Evolutionary conservation across 2,329 filamentous ascomycete genomes (phyloP).

Genomic region (Neonectria coccinea): DNA sequence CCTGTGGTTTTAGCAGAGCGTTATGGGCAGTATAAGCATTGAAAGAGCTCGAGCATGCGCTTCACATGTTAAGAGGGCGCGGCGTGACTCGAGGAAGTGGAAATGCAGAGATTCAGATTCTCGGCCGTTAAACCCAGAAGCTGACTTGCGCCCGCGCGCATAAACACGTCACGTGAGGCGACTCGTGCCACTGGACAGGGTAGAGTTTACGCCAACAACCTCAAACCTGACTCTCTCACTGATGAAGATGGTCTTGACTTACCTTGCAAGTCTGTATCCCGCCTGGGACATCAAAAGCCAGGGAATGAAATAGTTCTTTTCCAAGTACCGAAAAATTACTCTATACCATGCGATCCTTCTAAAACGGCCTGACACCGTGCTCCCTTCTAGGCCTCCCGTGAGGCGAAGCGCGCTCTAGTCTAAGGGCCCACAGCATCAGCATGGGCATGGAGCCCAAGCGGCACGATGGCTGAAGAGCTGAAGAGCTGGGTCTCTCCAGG

Average conservation of each 20-base stretch:
- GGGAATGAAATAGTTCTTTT: background rate
- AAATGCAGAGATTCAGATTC: constrained; percentile 21
- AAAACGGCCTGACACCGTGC: background rate
- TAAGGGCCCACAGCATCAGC: constrained; percentile 25
- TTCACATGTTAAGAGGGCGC: constrained; percentile 40
- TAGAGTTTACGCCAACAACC: background rate
- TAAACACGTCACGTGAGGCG: constrained; percentile 31
- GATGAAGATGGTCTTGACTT: background rate
- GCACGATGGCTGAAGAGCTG: constrained; percentile 1
- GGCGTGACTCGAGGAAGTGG: constrained; percentile 25
- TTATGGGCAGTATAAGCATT: constrained; percentile 29
- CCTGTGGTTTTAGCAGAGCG: constrained; percentile 49
- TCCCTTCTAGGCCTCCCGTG: background rate
- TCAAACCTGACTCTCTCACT: background rate
- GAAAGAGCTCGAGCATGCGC: constrained; percentile 11
- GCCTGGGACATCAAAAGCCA: background rate
- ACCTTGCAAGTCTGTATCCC: background rate
- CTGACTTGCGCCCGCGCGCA: constrained; percentile 21
- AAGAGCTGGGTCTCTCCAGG: background rate
- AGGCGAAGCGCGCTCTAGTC: background rate
- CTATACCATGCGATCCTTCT: background rate
- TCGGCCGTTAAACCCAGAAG: constrained; percentile 9
- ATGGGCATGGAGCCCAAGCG: constrained; percentile 15
- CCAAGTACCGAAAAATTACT: background rate
- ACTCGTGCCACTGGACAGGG: background rate